Percentiles rank a stretch among this genome's conserved stretches.
Conservation (phyloP, 73 alveolate genomes). For the Tetrahymena thermophila region DNA sequence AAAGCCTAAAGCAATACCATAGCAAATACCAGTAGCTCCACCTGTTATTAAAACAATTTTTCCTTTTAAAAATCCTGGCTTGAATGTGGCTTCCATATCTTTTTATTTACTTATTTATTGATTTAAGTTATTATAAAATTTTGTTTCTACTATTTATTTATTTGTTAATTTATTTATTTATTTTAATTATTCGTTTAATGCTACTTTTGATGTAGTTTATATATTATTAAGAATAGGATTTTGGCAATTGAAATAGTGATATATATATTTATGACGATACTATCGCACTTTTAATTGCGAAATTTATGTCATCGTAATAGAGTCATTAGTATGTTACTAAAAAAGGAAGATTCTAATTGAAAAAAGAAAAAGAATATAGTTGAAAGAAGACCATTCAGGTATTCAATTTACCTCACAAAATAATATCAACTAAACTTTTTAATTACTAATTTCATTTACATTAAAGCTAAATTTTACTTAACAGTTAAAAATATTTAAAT, state of each 20-base stretch:
- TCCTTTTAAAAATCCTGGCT: conserved; percentile 55
- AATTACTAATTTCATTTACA: neutral
- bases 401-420: too few relatives aligned
- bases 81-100: conserved; percentile 39
- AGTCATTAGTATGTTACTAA: neutral
- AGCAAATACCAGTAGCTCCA: conserved; percentile 84
- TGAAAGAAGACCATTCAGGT: neutral
- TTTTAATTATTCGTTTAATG: neutral
- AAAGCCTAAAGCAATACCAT: conserved; percentile 63
- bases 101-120: neutral
- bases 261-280: neutral
- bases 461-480: neutral
- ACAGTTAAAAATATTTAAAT: too few relatives aligned
- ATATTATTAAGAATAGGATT: neutral
- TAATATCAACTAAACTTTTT: too few relatives aligned
- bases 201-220: neutral
- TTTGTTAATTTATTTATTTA: neutral
- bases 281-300: neutral
- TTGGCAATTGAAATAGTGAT: neutral
- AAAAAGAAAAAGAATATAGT: neutral
- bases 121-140: neutral
- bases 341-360: neutral
- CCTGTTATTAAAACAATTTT: conserved; percentile 77
- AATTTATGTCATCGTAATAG: neutral
- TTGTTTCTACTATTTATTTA: neutral